These are phyloP conservation scores for Lactuca sativa DNA, from an alignment of 129 eudicot species.

Conservation along the genomic window DNA sequence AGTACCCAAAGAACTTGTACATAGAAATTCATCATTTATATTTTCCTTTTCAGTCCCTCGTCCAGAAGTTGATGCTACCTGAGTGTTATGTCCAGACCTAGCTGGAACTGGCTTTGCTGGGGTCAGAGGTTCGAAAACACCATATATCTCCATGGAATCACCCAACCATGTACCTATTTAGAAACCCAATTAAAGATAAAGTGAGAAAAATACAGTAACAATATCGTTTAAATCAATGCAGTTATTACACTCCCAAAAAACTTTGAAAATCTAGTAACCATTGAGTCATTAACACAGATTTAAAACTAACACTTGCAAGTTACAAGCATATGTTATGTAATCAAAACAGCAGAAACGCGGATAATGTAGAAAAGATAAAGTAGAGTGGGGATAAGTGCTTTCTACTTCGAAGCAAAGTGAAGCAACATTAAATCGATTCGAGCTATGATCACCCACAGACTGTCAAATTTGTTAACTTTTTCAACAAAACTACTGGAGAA, in stretches of 20 bases:
- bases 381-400: not conserved
- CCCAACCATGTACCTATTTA: conserved; percentile 25
- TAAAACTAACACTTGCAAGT: no score
- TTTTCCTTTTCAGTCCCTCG: conserved; percentile 20
- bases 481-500: not conserved
- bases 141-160: conserved; percentile 32
- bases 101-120: conserved; percentile 33
- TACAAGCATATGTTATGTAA: no score
- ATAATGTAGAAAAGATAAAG: no score
- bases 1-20: conserved; percentile 5
- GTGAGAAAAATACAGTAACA: not conserved
- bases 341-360: no score
- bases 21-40: conserved; percentile 6
- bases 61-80: conserved; percentile 12
- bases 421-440: not conserved
- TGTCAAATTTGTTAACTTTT: not conserved
- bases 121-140: conserved; percentile 36
- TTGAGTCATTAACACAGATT: not conserved
- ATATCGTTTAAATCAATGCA: not conserved
- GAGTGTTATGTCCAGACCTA: not conserved
- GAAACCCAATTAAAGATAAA: conserved; percentile 1
- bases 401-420: not conserved
- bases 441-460: not conserved
- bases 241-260: no score
- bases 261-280: no score